Conservation (phyloP, 345 rosid genomes). For the Ailanthus altissimus region DNA sequence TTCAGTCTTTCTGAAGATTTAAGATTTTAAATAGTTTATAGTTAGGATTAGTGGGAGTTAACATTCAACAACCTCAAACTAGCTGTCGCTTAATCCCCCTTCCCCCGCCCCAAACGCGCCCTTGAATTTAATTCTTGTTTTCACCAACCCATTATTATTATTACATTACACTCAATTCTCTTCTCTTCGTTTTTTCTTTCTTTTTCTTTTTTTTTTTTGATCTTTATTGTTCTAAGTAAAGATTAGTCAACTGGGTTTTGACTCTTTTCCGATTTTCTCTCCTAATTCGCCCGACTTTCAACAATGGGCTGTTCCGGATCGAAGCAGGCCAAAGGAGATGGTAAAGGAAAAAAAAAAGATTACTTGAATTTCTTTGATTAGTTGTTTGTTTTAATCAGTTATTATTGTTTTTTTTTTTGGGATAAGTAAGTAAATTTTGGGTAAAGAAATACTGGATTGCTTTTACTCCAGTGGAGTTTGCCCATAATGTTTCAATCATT, state of each 20-base stretch:
- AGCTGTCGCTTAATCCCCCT: too few species aligned
- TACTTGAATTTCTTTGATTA: not conserved
- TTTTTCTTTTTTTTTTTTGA: not conserved
- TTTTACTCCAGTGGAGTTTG: not conserved
- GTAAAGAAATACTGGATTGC: not conserved
- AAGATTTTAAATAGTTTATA: too few species aligned
- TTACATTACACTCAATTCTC: not conserved
- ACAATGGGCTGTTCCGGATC: conserved; percentile 36
- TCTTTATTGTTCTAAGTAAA: not conserved
- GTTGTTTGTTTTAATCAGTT: too few species aligned
- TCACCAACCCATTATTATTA: too few species aligned
- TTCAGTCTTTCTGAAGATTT: too few species aligned
- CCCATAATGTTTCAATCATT: not conserved
- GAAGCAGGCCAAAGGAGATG: conserved; percentile 22
- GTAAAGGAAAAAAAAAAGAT: not conserved
- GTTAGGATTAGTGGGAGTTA: too few species aligned
- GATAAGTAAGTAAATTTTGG: not conserved
- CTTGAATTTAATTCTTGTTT: too few species aligned
- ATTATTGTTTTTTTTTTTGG: too few species aligned
- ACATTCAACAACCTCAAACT: too few species aligned
- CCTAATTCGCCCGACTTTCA: not conserved
- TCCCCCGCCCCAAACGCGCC: too few species aligned
- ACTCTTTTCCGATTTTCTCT: conserved; percentile 1
- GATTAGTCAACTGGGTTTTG: conserved; percentile 1
- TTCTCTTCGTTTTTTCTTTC: not conserved